Base-by-base conservation (phyloP, 2,329 filamentous ascomycete genomes). In the Aspergillus proliferans region DNA sequence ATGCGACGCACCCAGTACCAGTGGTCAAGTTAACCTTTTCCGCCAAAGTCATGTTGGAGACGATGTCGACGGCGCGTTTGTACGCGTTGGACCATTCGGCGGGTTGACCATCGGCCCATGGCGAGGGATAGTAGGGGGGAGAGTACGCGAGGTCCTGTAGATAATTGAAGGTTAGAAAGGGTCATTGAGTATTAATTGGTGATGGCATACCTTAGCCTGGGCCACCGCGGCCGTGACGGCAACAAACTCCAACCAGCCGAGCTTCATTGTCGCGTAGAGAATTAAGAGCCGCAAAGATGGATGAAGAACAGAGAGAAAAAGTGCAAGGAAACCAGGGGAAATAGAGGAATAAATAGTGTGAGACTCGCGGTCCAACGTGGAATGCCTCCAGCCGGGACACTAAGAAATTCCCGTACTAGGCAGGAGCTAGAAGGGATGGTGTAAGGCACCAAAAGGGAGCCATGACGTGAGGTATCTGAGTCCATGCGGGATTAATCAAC, bases 21-120 rank as follows among this genome's bases (percentile, higher is more conserved):
- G 91, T 96, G 2, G 92, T 97, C 55, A 98, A 68, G 68, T 97
- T 97, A 69, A 97, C 89, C 74, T 95, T 96, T 69, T 96, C 91
- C 9, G 83, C 65, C 33, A 95, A 76, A 0, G 89, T 95, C 70
- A 95, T 72, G 65, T 90, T 83, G 8, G 85, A 86, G 42, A 96
- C 89, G 61, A 95, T 92, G 2, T 77, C 81, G 57, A 81, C 82
- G 1, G 91, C 91, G 67, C 86, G 84, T 18, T 71, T 73, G 58
- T 95, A 91, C 36, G 89, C 88, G 6, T 82, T 79, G 47, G 80
- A 77, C 90, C 90, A 95, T 41, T 80, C 73, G 9, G 86, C 87
- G 38, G 10, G 4, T 5, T 80, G 67, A 15, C 87, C 85, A 54
- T 87, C 81, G 72, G 86, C 85, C 88, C 90, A 95, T 73, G 90